Conservation (phyloP, 768 basidiomycete species). For the Crassisporium funariophilum region DNA sequence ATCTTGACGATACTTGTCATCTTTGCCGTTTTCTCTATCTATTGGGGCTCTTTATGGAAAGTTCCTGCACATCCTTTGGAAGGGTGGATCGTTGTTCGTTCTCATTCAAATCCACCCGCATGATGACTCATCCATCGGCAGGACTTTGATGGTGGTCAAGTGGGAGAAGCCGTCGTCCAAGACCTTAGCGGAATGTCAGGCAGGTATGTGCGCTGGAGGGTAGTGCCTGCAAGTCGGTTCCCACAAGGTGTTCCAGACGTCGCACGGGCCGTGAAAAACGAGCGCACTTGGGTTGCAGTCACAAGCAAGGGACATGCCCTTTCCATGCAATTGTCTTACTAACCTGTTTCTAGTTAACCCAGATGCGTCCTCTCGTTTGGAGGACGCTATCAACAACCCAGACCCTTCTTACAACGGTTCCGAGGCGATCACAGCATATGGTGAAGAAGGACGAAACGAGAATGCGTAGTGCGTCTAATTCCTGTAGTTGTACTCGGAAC, state of each 20-base stretch:
- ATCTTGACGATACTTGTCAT: slow-evolving; percentile 32
- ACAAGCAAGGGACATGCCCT: slow-evolving; percentile 39
- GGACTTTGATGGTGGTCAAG: slow-evolving; percentile 57
- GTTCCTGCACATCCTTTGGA: slow-evolving; percentile 39
- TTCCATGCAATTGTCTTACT: background rate
- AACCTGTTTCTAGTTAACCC: slow-evolving; percentile 37
- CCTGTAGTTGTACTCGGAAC: too few relatives aligned
- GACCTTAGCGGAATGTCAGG: slow-evolving; percentile 30
- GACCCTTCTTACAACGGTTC: slow-evolving; percentile 49
- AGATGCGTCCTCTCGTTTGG: slow-evolving; percentile 38
- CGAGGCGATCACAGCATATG: slow-evolving; percentile 49
- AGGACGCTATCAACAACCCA: slow-evolving; percentile 35
- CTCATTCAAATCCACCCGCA: background rate
- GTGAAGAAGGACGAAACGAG: slow-evolving; percentile 58
- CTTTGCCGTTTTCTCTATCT: slow-evolving; percentile 47
- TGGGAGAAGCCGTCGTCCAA: slow-evolving; percentile 46
- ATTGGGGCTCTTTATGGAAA: slow-evolving; percentile 53
- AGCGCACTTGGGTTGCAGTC: slow-evolving; percentile 54
- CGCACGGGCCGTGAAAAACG: slow-evolving; percentile 43
- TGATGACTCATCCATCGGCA: slow-evolving; percentile 18
- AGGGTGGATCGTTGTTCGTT: slow-evolving; percentile 54
- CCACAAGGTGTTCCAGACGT: slow-evolving; percentile 44
- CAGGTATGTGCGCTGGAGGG: slow-evolving; percentile 43
- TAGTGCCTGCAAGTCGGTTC: slow-evolving; percentile 40
- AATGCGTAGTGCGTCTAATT: slow-evolving; percentile 58